These are phyloP conservation scores for Mortierella claussenii DNA, from an alignment of 192 early-diverging fungal genomes.

Conservation along the genomic window DNA sequence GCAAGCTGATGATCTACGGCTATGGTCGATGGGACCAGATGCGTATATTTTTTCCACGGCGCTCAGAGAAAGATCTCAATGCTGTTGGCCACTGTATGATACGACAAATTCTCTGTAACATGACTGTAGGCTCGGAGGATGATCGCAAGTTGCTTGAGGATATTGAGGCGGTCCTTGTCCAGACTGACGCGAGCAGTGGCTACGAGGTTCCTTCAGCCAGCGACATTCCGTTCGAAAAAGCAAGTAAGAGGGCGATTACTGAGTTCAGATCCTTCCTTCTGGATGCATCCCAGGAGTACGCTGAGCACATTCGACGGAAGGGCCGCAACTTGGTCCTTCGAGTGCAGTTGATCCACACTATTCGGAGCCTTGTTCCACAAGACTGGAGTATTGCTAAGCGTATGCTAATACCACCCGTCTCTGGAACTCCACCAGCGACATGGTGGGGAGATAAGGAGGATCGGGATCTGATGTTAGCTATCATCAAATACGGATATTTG, in stretches of 20 bases:
- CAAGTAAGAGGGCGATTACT: constrained; percentile 70
- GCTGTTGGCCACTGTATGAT: constrained; percentile 65
- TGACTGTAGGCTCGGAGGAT: constrained; percentile 61
- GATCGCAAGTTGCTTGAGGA: constrained; percentile 72
- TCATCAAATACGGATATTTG: constrained; percentile 79
- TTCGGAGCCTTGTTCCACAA: constrained; percentile 75
- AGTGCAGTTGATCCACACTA: constrained; percentile 78
- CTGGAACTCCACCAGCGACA: constrained; percentile 58
- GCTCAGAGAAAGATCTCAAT: constrained; percentile 67
- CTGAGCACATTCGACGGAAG: constrained; percentile 75
- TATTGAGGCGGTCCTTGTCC: constrained; percentile 63
- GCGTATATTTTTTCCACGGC: constrained; percentile 62
- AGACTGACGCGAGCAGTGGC: constrained; percentile 56
- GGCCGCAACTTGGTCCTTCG: constrained; percentile 76
- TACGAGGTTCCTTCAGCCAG: constrained; percentile 51
- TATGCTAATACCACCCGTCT: constrained; percentile 72
- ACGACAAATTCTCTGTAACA: constrained; percentile 58
- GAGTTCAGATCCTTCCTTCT: constrained; percentile 76
- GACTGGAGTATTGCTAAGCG: constrained; percentile 67
- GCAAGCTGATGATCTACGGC: constrained; percentile 72
- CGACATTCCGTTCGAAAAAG: constrained; percentile 69
- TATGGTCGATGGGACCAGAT: constrained; percentile 74
- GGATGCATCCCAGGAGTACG: constrained; percentile 78
- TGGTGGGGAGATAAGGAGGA: constrained; percentile 89
- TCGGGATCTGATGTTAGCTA: constrained; percentile 80